Conservation (phyloP, 768 basidiomycete species). For the Filobasidium wieringae region DNA sequence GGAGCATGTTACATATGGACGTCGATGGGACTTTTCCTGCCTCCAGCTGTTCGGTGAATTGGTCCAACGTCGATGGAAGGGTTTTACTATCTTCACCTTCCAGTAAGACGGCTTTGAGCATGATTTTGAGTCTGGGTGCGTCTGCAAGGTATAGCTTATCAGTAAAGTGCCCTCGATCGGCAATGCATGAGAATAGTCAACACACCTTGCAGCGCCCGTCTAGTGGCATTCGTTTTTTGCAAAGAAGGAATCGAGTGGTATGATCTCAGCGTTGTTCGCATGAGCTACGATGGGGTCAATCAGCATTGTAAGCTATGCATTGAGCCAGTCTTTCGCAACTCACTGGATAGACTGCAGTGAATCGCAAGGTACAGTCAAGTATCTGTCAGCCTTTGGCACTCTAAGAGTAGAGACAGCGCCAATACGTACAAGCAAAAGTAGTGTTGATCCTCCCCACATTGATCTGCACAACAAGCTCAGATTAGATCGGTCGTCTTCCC, state of each 20-base stretch:
- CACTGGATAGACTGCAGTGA: background rate
- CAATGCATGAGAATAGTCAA: background rate
- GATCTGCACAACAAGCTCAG: conserved; percentile 52
- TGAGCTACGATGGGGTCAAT: conserved; percentile 63
- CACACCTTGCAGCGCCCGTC: conserved; percentile 51
- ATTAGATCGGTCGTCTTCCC: conserved; percentile 42
- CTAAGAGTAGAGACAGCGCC: background rate
- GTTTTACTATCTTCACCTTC: conserved; percentile 46
- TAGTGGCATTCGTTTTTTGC: conserved; percentile 46
- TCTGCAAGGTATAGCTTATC: conserved; percentile 36
- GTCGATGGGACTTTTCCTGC: conserved; percentile 58
- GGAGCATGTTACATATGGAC: conserved; percentile 60
- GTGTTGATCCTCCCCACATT: conserved; percentile 74
- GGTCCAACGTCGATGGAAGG: background rate
- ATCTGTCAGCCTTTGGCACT: background rate
- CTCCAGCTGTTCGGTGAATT: background rate
- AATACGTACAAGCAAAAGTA: conserved; percentile 62
- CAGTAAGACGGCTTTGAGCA: conserved; percentile 53
- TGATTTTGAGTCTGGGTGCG: conserved; percentile 64
- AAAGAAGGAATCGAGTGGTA: conserved; percentile 67
- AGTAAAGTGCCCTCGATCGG: background rate
- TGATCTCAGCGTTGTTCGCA: conserved; percentile 62
- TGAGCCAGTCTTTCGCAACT: conserved; percentile 38
- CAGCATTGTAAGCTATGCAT: no score
- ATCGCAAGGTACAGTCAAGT: background rate